Conservation (phyloP, 176 grass and related monocot species). For the Avena eriantha region DNA sequence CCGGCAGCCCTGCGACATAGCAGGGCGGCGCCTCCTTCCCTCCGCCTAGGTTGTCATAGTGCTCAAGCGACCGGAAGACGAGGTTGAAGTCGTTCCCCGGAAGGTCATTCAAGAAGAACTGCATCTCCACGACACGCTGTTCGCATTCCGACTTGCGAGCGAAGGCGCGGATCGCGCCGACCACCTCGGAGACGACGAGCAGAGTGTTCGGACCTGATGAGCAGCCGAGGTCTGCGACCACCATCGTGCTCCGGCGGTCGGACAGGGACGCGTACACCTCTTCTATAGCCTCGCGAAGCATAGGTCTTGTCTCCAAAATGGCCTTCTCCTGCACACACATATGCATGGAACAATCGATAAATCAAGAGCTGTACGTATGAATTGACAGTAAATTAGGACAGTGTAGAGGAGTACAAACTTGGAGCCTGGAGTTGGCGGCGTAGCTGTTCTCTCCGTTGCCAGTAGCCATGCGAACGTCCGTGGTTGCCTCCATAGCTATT, state of each 20-base stretch:
- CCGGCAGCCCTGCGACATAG: too few species aligned
- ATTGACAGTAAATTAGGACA: too few species aligned
- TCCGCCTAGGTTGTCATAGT: too few species aligned
- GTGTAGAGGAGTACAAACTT: too few species aligned
- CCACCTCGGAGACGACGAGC: slow-evolving; percentile 38
- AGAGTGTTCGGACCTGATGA: slow-evolving; percentile 54
- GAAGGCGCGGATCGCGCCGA: slow-evolving; percentile 5
- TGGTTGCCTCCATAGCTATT: too few species aligned
- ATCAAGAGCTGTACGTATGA: too few species aligned
- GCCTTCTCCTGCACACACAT: slow-evolving; percentile 39
- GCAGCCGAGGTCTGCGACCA: slow-evolving; percentile 57
- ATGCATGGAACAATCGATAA: too few species aligned
- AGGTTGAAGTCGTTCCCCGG: neutral
- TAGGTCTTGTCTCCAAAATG: slow-evolving; percentile 23
- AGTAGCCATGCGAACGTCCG: too few species aligned
- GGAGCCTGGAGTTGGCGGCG: too few species aligned
- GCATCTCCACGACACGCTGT: slow-evolving; percentile 17
- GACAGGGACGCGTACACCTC: slow-evolving; percentile 31
- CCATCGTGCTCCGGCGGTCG: slow-evolving; percentile 26
- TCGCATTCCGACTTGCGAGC: too few species aligned
- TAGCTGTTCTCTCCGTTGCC: neutral
- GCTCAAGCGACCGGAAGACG: too few species aligned
- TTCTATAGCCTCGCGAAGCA: slow-evolving; percentile 30
- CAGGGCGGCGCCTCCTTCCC: too few species aligned
- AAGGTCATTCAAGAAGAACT: slow-evolving; percentile 70